Evolutionary conservation across 192 early-diverging fungal genomes (phyloP).

Genomic region (Jimgerdemannia lactiflua): DNA sequence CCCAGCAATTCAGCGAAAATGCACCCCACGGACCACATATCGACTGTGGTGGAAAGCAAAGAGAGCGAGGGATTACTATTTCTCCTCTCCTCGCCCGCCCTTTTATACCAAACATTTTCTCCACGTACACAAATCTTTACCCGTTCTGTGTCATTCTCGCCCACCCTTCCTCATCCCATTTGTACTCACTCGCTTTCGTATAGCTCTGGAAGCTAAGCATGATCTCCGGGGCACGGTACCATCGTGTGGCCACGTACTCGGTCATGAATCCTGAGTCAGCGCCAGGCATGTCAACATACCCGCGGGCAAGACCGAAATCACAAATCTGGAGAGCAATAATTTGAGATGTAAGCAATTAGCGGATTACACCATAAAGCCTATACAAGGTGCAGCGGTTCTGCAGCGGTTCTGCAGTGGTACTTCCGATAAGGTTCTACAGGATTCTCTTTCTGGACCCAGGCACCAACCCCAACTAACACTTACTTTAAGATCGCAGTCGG

Average conservation of each 20-base stretch:
- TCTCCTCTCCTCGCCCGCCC: too few species aligned
- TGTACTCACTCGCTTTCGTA: slow-evolving; percentile 88
- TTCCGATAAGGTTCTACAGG: too few species aligned
- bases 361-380: too few species aligned
- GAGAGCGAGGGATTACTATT: too few species aligned
- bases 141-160: too few species aligned
- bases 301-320: slow-evolving; percentile 98
- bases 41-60: slow-evolving; percentile 42
- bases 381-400: too few species aligned
- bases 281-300: slow-evolving; percentile 78
- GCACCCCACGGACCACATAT: slow-evolving; percentile 99
- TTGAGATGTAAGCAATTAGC: background rate
- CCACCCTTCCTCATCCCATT: background rate
- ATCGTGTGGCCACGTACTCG: slow-evolving; percentile 99
- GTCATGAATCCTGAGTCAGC: slow-evolving; percentile 95
- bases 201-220: slow-evolving; percentile 97
- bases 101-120: too few species aligned
- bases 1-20: slow-evolving; percentile 98
- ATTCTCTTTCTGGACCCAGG: too few species aligned
- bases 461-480: background rate
- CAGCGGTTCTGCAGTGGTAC: too few species aligned
- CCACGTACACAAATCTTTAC: too few species aligned
- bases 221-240: slow-evolving; percentile 99
- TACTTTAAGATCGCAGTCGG: slow-evolving; percentile 97
- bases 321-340: slow-evolving; percentile 68